These are phyloP conservation scores for Colletotrichum sp. DNA, from an alignment of 2,329 filamentous ascomycete genomes.

Conservation along the genomic window DNA sequence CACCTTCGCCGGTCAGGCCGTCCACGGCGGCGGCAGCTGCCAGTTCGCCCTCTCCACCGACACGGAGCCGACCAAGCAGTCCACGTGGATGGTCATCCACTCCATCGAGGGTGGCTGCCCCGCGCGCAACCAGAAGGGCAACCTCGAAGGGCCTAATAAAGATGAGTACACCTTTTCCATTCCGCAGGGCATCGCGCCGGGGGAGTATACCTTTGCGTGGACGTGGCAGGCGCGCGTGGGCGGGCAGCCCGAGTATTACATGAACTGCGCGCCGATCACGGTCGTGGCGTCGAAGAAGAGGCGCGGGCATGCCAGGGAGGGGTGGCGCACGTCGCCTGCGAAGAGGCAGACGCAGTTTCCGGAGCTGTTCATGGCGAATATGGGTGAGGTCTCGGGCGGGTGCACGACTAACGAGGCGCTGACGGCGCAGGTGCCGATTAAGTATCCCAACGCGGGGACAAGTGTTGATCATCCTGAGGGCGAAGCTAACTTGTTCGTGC, in stretches of 20 bases:
- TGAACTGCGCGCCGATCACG: constrained; percentile 17
- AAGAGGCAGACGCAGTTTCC: neutral
- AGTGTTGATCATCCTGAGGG: constrained; percentile 4
- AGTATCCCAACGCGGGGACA: neutral
- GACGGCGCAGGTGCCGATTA: neutral
- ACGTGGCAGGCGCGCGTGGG: constrained; percentile 9
- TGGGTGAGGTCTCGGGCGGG: neutral
- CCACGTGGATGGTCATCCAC: constrained; percentile 14
- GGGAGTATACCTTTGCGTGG: constrained; percentile 16
- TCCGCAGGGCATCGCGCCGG: constrained; percentile 3
- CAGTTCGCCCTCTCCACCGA: constrained; percentile 10
- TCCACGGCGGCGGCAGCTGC: constrained; percentile 12
- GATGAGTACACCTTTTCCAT: constrained; percentile 11
- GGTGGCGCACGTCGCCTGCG: neutral
- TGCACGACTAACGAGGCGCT: constrained; percentile 11
- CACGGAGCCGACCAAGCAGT: neutral
- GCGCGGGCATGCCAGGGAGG: neutral
- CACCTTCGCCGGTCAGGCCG: constrained; percentile 12
- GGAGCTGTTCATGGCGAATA: constrained; percentile 14
- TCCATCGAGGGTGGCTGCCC: constrained; percentile 14
- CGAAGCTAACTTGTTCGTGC: neutral
- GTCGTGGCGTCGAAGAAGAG: neutral
- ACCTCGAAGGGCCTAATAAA: constrained; percentile 7
- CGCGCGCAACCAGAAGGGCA: constrained; percentile 12
- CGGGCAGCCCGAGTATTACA: constrained; percentile 10